Evolutionary conservation across 352 stramenopile genomes (phyloP).

Genomic region (Pythium dissimile): DNA sequence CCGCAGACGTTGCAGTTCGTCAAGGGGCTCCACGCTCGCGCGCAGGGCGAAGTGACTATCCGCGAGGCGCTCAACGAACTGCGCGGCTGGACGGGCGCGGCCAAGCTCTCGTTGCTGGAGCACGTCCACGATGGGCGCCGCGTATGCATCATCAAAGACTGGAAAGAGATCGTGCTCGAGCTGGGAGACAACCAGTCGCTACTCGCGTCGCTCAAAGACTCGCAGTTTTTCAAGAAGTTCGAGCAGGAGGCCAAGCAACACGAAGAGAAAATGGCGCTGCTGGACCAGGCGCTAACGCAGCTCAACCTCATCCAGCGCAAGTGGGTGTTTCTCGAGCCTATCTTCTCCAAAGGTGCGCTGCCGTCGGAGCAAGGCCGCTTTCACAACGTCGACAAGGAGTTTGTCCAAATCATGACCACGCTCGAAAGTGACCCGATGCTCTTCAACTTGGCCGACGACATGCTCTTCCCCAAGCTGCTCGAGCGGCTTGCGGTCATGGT

Average conservation of each 20-base stretch:
- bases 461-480: conserved; percentile 86
- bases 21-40: conserved; percentile 89
- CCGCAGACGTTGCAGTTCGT: conserved; percentile 90
- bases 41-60: conserved; percentile 93
- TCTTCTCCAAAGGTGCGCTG: conserved; percentile 93
- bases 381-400: conserved; percentile 91
- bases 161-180: conserved; percentile 93
- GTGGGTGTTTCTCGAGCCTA: conserved; percentile 96
- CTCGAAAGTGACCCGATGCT: conserved; percentile 89
- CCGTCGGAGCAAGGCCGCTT: conserved; percentile 90
- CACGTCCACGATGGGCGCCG: conserved; percentile 80
- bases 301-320: conserved; percentile 94
- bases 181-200: conserved; percentile 95
- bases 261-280: conserved; percentile 85
- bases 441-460: conserved; percentile 91
- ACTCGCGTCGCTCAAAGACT: conserved; percentile 93
- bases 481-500: conserved; percentile 83
- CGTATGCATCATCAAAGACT: conserved; percentile 94
- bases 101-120: conserved; percentile 83
- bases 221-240: conserved; percentile 95
- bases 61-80: conserved; percentile 93
- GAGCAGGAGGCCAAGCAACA: conserved; percentile 88
- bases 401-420: conserved; percentile 90
- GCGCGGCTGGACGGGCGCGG: conserved; percentile 90
- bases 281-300: conserved; percentile 80